Base-by-base conservation (phyloP, 148 eudicot genomes). In the Rhododendron griersonianum region DNA sequence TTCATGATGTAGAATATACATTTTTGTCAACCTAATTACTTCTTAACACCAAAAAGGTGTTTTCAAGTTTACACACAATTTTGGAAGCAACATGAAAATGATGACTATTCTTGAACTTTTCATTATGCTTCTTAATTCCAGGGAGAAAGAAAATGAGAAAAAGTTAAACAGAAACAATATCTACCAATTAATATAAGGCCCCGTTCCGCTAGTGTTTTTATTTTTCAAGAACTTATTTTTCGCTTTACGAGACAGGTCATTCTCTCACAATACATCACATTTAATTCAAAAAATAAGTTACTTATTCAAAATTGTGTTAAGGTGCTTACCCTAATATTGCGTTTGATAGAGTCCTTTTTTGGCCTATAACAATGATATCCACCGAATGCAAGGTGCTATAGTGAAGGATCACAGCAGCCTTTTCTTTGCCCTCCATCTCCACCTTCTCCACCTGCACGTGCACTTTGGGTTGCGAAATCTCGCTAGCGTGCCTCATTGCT, bases 281-380 rank as follows among this genome's bases (percentile, higher is more conserved):
- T 5, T 41, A 41, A 41, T 41, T 41, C 7, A 41, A 41, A 41
- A 41, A 41, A 41, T 41, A 41, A 41, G 44, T 41, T 41, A 41
- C 44, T 41, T 41, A 41, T 3, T 8, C 8, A 30, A 19, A n/a
- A 84, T 1, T 19, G 37, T 33, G 5, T 21, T 0, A 1, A 13
- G 4, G 59, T 23, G 7, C 44, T 41, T 25, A 92, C 96, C 96
- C 92, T 89, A 91, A 85, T 7, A 94, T 84, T 11, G 87, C 89
- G 76, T 84, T 85, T 63, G 93, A 85, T 50, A 92, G 55, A 69
- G 86, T 89, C 77, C 89, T 85, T 15, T 91, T 89, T 78, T 94
- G 94, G 18, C 96, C 96, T 37, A 92, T 75, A 45, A 94, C 85
- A 69, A 94, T 91, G 76, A 92, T 88, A 83, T 94, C 93, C 55